Conservation (phyloP, 2,329 filamentous ascomycete species). For the Colletotrichum karsti region DNA sequence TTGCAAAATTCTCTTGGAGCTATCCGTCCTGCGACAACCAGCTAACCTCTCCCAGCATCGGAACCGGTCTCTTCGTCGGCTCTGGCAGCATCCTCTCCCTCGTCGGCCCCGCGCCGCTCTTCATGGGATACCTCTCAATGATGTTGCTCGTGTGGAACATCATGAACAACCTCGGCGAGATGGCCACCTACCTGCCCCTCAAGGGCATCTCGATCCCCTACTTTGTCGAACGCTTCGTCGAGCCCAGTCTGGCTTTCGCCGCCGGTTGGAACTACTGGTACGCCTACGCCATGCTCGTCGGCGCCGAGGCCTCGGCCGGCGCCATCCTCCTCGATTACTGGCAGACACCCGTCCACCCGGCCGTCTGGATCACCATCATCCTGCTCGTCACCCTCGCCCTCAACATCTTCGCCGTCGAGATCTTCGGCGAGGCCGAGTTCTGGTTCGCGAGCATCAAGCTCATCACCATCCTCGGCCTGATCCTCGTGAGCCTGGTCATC, state of each 20-base stretch:
- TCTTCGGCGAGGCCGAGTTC: conserved; percentile 71
- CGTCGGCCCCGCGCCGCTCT: conserved; percentile 71
- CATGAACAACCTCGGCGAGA: conserved; percentile 64
- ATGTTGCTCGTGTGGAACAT: conserved; percentile 61
- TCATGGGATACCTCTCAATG: conserved; percentile 73
- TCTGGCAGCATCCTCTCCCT: conserved; percentile 64
- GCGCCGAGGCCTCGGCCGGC: conserved; percentile 65
- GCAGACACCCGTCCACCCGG: conserved; percentile 59
- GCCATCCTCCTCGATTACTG: conserved; percentile 69
- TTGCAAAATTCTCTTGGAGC: not conserved
- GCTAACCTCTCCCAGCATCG: conserved; percentile 52
- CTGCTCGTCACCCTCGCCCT: conserved; percentile 61
- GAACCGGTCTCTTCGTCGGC: conserved; percentile 71
- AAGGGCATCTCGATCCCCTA: conserved; percentile 66
- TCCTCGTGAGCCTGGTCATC: conserved; percentile 64
- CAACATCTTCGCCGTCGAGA: conserved; percentile 64
- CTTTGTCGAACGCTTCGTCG: conserved; percentile 63
- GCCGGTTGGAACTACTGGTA: conserved; percentile 71
- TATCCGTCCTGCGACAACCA: too few species aligned
- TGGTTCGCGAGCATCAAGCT: conserved; percentile 70
- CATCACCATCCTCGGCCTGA: conserved; percentile 64
- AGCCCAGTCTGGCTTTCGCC: conserved; percentile 64
- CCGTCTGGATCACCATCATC: conserved; percentile 68
- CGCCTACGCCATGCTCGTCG: conserved; percentile 66
- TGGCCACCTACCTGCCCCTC: conserved; percentile 63